Evolutionary conservation across 192 early-diverging fungal species (phyloP).

Genomic region (Entomortierella lignicola): DNA sequence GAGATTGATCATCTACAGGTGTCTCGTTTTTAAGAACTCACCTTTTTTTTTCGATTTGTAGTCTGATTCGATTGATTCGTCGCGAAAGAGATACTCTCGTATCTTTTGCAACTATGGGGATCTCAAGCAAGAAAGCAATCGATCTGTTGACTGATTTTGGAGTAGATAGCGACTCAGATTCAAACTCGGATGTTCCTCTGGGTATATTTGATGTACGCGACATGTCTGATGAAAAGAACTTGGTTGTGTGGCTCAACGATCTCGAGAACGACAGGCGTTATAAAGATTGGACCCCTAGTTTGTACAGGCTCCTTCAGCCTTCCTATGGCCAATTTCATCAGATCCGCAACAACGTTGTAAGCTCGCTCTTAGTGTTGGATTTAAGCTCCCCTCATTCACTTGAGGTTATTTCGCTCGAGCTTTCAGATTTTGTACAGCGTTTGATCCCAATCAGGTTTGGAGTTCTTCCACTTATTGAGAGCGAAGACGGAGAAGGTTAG

Average conservation of each 20-base stretch:
- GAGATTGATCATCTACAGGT: not conserved
- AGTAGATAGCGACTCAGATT: constrained; percentile 7
- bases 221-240: constrained; percentile 55
- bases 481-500: constrained; percentile 55
- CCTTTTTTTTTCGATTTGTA: constrained; percentile 13
- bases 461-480: constrained; percentile 73
- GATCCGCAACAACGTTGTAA: constrained; percentile 83
- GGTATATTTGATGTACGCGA: constrained; percentile 86
- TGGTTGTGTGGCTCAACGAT: constrained; percentile 91
- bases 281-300: constrained; percentile 60
- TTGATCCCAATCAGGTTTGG: constrained; percentile 90
- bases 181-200: constrained; percentile 27
- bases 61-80: constrained; percentile 68
- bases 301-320: constrained; percentile 67
- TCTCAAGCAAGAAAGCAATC: constrained; percentile 54
- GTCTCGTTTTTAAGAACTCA: not conserved
- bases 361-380: constrained; percentile 79
- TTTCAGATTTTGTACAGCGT: constrained; percentile 72
- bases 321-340: constrained; percentile 76
- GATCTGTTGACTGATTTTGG: constrained; percentile 55
- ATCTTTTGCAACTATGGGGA: constrained; percentile 58
- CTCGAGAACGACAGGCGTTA: constrained; percentile 88
- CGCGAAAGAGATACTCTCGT: constrained; percentile 64
- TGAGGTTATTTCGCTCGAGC: constrained; percentile 67
- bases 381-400: constrained; percentile 68